Conservation (phyloP, 2,329 filamentous ascomycete genomes). For the Colletotrichum gloeosporioides region DNA sequence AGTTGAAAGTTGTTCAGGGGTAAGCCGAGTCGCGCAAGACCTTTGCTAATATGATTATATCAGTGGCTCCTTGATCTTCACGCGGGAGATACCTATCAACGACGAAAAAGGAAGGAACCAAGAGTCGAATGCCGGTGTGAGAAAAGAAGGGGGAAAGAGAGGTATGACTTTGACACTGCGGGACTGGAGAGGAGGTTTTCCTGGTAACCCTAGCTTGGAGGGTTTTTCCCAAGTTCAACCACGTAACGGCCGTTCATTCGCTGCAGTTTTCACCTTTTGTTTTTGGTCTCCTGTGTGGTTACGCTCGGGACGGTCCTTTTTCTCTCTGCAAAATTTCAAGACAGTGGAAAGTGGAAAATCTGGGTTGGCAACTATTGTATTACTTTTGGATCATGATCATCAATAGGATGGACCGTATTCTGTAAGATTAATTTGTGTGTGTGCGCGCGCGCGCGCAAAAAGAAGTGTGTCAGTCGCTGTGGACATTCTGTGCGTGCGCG, state of each 20-base stretch:
- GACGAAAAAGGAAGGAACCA: neutral
- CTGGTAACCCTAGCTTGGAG: constrained; percentile 4
- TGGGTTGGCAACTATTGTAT: neutral
- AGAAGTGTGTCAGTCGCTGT: neutral
- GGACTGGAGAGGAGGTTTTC: constrained; percentile 15
- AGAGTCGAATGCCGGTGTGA: neutral
- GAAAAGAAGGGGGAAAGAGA: neutral
- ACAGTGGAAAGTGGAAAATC: neutral
- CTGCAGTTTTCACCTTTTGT: neutral
- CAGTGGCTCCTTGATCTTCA: constrained; percentile 4
- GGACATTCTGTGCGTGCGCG: constrained; percentile 1
- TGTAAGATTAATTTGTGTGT: constrained; percentile 4
- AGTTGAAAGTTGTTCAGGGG: constrained; percentile 5
- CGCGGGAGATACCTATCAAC: neutral
- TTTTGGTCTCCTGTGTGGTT: neutral
- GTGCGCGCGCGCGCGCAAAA: neutral
- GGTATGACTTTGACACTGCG: neutral
- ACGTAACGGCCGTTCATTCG: constrained; percentile 22
- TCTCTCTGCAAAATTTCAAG: neutral
- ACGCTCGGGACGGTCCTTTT: neutral
- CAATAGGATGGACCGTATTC: neutral
- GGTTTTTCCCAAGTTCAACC: constrained; percentile 15
- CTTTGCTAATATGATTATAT: constrained; percentile 10
- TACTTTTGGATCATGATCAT: neutral
- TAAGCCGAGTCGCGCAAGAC: neutral